Percentiles rank a stretch among this genome's conserved stretches.
Conservation (phyloP, 176 grass and related monocot species). For the Musa beccarii region DNA sequence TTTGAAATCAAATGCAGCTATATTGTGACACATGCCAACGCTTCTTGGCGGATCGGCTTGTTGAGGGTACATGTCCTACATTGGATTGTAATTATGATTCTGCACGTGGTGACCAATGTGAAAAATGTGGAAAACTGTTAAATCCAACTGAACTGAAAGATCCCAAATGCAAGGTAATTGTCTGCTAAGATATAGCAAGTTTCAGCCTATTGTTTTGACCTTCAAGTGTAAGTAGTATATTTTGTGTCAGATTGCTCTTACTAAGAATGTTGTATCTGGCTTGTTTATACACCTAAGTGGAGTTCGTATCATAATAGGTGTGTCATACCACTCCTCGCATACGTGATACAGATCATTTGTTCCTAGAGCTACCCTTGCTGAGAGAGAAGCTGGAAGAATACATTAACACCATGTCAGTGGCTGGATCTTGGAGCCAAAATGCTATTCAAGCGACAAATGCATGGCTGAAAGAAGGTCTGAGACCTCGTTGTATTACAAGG, state of each 20-base stretch:
- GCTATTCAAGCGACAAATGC: slow-evolving; percentile 95
- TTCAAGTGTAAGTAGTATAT: too few relatives aligned
- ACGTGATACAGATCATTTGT: slow-evolving; percentile 92
- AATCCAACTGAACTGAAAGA: slow-evolving; percentile 88
- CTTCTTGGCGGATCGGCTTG: slow-evolving; percentile 90
- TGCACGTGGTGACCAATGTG: slow-evolving; percentile 91
- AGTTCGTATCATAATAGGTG: slow-evolving; percentile 29
- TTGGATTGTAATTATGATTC: slow-evolving; percentile 59
- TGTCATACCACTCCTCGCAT: slow-evolving; percentile 67
- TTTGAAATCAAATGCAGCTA: slow-evolving; percentile 35
- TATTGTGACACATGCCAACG: slow-evolving; percentile 75
- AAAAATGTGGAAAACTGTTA: slow-evolving; percentile 84
- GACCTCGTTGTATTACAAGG: slow-evolving; percentile 84
- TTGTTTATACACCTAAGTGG: neutral
- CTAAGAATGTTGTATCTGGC: too few relatives aligned
- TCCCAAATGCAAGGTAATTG: slow-evolving; percentile 86
- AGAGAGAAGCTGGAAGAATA: slow-evolving; percentile 74
- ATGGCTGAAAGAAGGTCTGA: slow-evolving; percentile 97
- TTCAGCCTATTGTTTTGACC: neutral
- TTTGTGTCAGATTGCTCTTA: neutral
- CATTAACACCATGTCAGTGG: slow-evolving; percentile 72
- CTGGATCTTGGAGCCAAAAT: slow-evolving; percentile 96
- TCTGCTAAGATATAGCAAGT: neutral
- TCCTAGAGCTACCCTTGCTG: slow-evolving; percentile 84
- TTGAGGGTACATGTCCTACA: slow-evolving; percentile 82